Percentiles rank a stretch among this genome's conserved stretches.
Evolutionary conservation across 805 yeast genomes (phyloP).

Genomic region (Phaffomyces antillensis): DNA sequence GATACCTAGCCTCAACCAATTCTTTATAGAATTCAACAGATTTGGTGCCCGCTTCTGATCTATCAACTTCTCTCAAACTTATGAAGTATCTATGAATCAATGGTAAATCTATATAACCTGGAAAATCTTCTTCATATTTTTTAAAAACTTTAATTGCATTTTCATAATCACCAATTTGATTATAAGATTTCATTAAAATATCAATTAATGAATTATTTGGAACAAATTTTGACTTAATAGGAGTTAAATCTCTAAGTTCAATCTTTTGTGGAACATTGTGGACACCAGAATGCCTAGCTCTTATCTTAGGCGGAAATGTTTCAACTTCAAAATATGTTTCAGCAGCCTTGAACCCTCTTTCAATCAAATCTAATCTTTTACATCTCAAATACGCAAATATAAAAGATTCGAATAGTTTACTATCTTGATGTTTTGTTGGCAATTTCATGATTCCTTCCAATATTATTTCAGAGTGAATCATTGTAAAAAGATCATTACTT

Average conservation of each 20-base stretch:
- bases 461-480: conserved; percentile 9
- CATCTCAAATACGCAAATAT: conserved; percentile 13
- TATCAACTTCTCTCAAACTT: conserved; percentile 5
- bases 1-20: conserved; percentile 4
- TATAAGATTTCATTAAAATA: conserved; percentile 14
- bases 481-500: conserved; percentile 4
- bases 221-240: conserved; percentile 10
- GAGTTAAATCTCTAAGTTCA: conserved; percentile 1
- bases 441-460: conserved; percentile 8
- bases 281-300: background rate
- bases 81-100: conserved; percentile 17
- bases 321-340: conserved; percentile 13
- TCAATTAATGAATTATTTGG: conserved; percentile 18
- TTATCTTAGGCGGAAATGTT: conserved; percentile 2
- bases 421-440: conserved; percentile 11
- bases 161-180: conserved; percentile 11
- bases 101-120: conserved; percentile 13
- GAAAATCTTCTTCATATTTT: conserved; percentile 7
- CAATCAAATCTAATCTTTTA: conserved; percentile 8
- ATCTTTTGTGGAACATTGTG: conserved; percentile 1
- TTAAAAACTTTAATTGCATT: conserved; percentile 9
- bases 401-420: conserved; percentile 14
- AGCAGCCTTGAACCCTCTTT: conserved; percentile 16
- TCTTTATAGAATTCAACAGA: conserved; percentile 14
- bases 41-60: conserved; percentile 9